Evolutionary conservation across 1,284 basidiomycete species (phyloP), one percentile per base, ranked within the genome.

Genomic region (Tetrapyrgos nigripes): DNA sequence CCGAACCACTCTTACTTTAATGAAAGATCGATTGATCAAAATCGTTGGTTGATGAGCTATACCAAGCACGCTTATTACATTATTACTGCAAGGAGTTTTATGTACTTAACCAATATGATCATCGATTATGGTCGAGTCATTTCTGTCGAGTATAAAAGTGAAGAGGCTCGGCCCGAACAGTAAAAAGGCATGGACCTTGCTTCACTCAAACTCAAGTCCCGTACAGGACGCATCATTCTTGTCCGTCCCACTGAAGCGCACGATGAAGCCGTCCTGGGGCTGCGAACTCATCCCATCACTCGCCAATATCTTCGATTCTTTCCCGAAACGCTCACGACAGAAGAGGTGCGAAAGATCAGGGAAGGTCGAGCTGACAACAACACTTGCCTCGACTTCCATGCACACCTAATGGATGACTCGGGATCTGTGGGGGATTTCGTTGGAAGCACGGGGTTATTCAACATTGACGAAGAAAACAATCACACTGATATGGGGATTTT

Each of bases 271-370:
- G 68, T 74, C 2, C 66, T 76, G 11, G 50, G 63, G 17, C 64
- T 79, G 37, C 77, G 80, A 11, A 69, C 70, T 13, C 73, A 79
- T 64, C 74, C 78, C 5, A 66, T 67, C 35, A 74, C 73, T 10
- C 68, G 73, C 3, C 70, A 68, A 55, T 78, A 77, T 63, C 69
- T 81, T 10, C 72, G 70, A 14, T 76, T 74, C 62, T 63, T 81
- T 35, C 79, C 80, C 0, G 66, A 68, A 49, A 60, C 67, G 5
- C 63, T 75, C 54, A 68, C 78, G 1, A 45, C 62, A 28, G 75
- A 77, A 5, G 76, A 80, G 27, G 72, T 70, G 26, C 66, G 70
- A 21, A 62, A 53, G 33, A 70, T 70, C 4, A 68, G 80, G 33
- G 74, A 80, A 56, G 62, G 48, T 29, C 71, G 79, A 29, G 71